phyloP scores from a whole-genome alignment of 331 rosid genomes.

The Dryas integrifolia region DNA sequence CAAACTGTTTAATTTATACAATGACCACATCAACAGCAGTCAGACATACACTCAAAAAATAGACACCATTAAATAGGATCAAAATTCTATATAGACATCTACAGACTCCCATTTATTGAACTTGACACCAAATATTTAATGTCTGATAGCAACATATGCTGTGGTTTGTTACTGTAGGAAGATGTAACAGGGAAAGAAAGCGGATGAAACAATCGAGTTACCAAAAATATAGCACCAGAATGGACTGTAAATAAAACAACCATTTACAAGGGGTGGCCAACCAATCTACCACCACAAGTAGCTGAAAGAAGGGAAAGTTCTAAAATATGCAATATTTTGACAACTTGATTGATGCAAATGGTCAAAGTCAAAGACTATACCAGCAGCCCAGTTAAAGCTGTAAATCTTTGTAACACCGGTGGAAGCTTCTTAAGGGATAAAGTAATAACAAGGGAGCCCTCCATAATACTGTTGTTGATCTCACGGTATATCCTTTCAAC shows the following conservation, averaged over 20 bases:
- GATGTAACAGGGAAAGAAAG: too few species aligned
- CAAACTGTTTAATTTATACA: not conserved
- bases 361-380: constrained; percentile 44
- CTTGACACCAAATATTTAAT: not conserved
- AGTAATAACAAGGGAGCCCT: constrained; percentile 70
- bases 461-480: constrained; percentile 65
- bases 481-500: constrained; percentile 84
- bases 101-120: not conserved
- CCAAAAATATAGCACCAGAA: not conserved
- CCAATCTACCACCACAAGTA: not conserved
- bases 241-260: not conserved
- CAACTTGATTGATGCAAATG: constrained; percentile 5
- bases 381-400: constrained; percentile 94
- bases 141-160: too few species aligned
- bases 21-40: not conserved
- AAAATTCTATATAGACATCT: not conserved
- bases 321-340: not conserved
- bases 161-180: too few species aligned
- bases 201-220: not conserved
- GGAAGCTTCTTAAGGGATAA: constrained; percentile 67
- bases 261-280: not conserved
- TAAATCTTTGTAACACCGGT: constrained; percentile 67
- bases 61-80: not conserved
- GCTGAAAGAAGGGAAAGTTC: not conserved
- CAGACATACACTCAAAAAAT: too few species aligned